A percentile compares a stretch with the other conserved stretches of the same genome.
phyloP scores from a whole-genome alignment of 805 yeast genomes.

The Saccharomycopsis fibuligera region DNA sequence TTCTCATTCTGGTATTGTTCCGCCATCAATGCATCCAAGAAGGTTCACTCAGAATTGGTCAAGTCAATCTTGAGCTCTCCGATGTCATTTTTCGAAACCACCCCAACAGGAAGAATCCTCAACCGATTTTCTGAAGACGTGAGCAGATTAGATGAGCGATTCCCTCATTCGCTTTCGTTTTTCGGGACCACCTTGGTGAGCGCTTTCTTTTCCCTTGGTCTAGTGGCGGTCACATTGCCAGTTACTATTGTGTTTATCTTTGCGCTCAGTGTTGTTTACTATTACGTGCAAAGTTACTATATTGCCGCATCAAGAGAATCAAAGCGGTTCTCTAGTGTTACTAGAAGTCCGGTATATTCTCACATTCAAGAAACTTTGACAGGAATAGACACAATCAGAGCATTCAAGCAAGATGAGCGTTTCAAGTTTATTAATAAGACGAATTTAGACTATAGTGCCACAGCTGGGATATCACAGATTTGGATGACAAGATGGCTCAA shows the following conservation, averaged over 20 bases:
- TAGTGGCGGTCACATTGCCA: conserved; percentile 52
- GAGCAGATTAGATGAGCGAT: conserved; percentile 45
- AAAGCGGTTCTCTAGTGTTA: conserved; percentile 61
- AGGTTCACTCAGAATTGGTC: conserved; percentile 52
- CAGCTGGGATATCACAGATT: conserved; percentile 28
- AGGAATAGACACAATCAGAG: conserved; percentile 75
- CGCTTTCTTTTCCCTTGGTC: conserved; percentile 42
- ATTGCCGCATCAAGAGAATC: conserved; percentile 69
- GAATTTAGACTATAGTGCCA: conserved; percentile 41
- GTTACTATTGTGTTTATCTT: conserved; percentile 42
- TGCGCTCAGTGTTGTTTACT: conserved; percentile 47
- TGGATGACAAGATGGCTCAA: conserved; percentile 59
- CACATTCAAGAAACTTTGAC: conserved; percentile 75
- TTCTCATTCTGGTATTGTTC: conserved; percentile 45
- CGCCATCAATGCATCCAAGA: conserved; percentile 49
- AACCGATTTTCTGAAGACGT: conserved; percentile 71
- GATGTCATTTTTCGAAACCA: conserved; percentile 76
- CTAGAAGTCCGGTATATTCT: conserved; percentile 74
- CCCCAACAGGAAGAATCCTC: conserved; percentile 80
- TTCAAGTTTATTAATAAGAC: conserved; percentile 53
- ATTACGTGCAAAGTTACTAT: conserved; percentile 66
- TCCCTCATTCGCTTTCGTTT: conserved; percentile 48
- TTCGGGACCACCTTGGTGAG: conserved; percentile 40
- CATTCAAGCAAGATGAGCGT: conserved; percentile 60
- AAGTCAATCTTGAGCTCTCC: conserved; percentile 60